These are phyloP conservation scores for Russula vinacea DNA, from an alignment of 768 basidiomycete species.

Conservation along the genomic window DNA sequence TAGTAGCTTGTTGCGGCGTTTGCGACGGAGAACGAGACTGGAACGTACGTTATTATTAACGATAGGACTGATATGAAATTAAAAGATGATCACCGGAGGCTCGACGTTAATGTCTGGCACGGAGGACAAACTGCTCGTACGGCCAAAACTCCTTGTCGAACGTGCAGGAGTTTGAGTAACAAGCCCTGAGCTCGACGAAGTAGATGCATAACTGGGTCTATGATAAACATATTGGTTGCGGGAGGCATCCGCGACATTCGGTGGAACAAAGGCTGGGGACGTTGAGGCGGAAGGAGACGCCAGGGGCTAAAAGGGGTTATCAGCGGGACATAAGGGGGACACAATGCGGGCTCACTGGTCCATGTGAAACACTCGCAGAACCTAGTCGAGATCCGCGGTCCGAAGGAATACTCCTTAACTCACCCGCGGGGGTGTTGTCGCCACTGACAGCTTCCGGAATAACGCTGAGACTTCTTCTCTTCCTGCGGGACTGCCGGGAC, in stretches of 20 bases:
- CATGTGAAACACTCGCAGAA: constrained; percentile 12
- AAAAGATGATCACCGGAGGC: constrained; percentile 22
- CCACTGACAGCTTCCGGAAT: constrained; percentile 28
- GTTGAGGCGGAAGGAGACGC: neutral
- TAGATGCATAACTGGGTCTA: constrained; percentile 27
- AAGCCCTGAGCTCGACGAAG: constrained; percentile 18
- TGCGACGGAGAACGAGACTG: constrained; percentile 30
- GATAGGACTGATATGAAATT: neutral
- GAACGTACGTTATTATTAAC: neutral
- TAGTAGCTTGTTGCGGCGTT: constrained; percentile 27
- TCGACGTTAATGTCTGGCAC: constrained; percentile 20
- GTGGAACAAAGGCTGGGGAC: constrained; percentile 12
- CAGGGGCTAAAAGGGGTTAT: constrained; percentile 1
- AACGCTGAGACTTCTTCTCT: constrained; percentile 20
- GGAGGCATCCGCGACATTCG: neutral
- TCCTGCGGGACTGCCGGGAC: constrained; percentile 24
- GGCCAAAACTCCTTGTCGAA: constrained; percentile 22
- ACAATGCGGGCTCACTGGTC: constrained; percentile 9
- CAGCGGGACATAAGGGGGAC: neutral
- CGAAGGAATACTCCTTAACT: constrained; percentile 21
- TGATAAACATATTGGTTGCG: constrained; percentile 19
- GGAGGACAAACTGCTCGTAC: constrained; percentile 21
- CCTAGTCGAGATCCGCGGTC: constrained; percentile 20
- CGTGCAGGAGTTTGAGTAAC: constrained; percentile 15
- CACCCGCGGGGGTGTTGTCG: constrained; percentile 24